Evolutionary conservation across 2,329 filamentous ascomycete species (phyloP), one percentile per base, ranked within the genome.

Genomic region (Fusarium sp.): DNA sequence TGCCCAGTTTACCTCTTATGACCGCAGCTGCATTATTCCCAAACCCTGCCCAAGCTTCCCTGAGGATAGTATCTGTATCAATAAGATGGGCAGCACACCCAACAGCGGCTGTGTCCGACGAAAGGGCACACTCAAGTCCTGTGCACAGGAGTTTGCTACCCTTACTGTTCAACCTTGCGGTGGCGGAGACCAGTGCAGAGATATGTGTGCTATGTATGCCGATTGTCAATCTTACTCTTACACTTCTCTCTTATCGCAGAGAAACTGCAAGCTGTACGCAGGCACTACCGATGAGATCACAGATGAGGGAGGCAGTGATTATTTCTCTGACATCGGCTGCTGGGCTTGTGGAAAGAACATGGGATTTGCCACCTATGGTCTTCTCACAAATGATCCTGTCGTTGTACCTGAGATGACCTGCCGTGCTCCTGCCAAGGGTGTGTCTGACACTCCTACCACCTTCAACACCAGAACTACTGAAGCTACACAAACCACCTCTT

Each of bases 331-430:
- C 16, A 26, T 60, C 0, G 57, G 57, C 15, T 57, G 52, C n/a
- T 60, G 23, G 36, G 57, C 57, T 47, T 60, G 57, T 31, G 57
- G 57, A 18, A n/a, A 46, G 41, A 60, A 60, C 8, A 60, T 60
- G 51, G 52, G 57, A 2, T 60, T 60, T 13, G n/a, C 57, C 0
- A 60, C 57, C 3, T 60, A 60, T 1, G 57, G 23, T 23, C 34
- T 57, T 18, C 12, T 20, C 1, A 41, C 15, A 5, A 40, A 57
- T 3, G 57, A 60, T 4, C n/a, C 26, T 2, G 30, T 58, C 13
- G 18, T n/a, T 0, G 9, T 58, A 2, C 53, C 57, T 0, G 53
- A 42, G 2, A 61, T 61, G 57, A 57, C 51, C 0, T 60, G 57
- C 6, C 28, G 2, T 0, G 41, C 41, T 23, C 41, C 51, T 0